Conservation (phyloP, 192 early-diverging fungal species). For the Thoreauomyces humboldtii region DNA sequence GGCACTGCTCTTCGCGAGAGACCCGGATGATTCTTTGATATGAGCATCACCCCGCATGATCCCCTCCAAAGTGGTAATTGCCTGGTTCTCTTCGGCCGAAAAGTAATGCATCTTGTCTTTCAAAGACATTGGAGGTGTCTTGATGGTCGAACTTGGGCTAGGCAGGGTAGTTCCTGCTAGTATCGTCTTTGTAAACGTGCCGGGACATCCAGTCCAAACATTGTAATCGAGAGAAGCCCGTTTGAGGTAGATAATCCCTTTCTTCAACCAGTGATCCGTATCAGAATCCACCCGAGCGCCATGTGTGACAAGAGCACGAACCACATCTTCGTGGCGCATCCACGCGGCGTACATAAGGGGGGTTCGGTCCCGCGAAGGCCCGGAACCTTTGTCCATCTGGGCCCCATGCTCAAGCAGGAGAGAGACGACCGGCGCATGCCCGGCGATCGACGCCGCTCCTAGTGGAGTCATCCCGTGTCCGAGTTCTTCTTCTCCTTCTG, state of each 20-base stretch:
- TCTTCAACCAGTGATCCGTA: constrained; percentile 40
- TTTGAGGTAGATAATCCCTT: constrained; percentile 42
- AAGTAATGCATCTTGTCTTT: constrained; percentile 31
- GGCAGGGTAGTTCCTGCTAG: neutral
- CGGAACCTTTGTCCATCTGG: constrained; percentile 35
- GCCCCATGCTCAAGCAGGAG: constrained; percentile 43
- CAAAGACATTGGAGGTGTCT: constrained; percentile 9
- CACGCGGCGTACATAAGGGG: constrained; percentile 51
- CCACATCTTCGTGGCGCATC: constrained; percentile 32
- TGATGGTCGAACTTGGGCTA: neutral
- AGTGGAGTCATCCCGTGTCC: constrained; percentile 37
- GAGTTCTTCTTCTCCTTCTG: neutral
- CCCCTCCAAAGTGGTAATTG: neutral
- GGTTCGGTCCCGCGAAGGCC: constrained; percentile 28
- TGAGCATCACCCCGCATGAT: neutral
- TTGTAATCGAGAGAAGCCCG: constrained; percentile 29
- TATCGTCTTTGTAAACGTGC: neutral
- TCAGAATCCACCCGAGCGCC: constrained; percentile 31
- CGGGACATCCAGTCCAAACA: constrained; percentile 26
- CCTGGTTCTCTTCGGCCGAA: constrained; percentile 27
- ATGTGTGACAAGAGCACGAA: constrained; percentile 26
- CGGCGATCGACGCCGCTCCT: constrained; percentile 37
- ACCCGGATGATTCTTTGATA: neutral
- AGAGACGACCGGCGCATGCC: constrained; percentile 33
- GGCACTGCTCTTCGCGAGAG: neutral